These are phyloP conservation scores for Plectosphaerella cucumerina DNA, from an alignment of 2,329 filamentous ascomycete genomes.

Conservation along the genomic window DNA sequence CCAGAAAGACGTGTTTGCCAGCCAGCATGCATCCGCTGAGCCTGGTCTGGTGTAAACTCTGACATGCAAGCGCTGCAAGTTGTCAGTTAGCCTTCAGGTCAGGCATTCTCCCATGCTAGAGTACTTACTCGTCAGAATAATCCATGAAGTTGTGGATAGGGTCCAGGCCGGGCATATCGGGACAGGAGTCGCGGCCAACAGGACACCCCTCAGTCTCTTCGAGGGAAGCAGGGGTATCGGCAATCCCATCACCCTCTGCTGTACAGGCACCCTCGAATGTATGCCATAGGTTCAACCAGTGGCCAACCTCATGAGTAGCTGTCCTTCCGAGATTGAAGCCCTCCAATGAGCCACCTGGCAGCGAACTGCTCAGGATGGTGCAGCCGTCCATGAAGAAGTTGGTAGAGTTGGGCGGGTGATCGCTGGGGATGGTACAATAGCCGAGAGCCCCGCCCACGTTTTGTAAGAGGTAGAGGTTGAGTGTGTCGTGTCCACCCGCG, in stretches of 20 bases:
- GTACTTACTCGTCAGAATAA: slow-evolving; percentile 36
- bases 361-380: neutral
- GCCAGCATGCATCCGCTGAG: slow-evolving; percentile 15
- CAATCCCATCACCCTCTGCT: slow-evolving; percentile 31
- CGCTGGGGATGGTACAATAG: neutral
- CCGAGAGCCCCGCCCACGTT: neutral
- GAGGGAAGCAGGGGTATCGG: slow-evolving; percentile 35
- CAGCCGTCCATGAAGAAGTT: neutral
- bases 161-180: slow-evolving; percentile 23
- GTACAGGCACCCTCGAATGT: slow-evolving; percentile 29
- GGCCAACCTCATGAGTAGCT: slow-evolving; percentile 10
- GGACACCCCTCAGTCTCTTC: slow-evolving; percentile 29
- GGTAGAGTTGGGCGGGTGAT: neutral
- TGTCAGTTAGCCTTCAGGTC: no score
- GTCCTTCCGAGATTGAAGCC: slow-evolving; percentile 24
- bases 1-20: no score
- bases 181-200: slow-evolving; percentile 28
- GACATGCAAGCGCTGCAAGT: no score
- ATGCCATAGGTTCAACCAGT: slow-evolving; percentile 1
- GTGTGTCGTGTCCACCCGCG: slow-evolving; percentile 28
- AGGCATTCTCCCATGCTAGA: no score
- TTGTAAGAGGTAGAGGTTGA: neutral
- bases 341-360: neutral
- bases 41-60: neutral
- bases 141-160: slow-evolving; percentile 37